Evolutionary conservation across 306 rosid genomes (phyloP).

Genomic region (Vicia villosa): DNA sequence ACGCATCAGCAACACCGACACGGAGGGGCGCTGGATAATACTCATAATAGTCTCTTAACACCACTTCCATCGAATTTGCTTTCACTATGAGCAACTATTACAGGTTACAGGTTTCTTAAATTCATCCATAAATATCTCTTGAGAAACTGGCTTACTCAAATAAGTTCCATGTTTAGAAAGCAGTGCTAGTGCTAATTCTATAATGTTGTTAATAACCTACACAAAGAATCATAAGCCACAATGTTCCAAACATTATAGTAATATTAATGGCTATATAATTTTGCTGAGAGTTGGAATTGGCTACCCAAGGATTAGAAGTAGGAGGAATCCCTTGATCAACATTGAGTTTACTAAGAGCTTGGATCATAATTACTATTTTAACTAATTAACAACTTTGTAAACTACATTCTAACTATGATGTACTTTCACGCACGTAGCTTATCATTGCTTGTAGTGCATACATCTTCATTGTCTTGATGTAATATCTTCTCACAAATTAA

Average conservation of each 20-base stretch:
- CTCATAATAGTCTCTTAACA: conserved; percentile 65
- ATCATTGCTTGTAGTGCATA: too few species aligned
- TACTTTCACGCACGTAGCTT: too few species aligned
- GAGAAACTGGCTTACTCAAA: conserved; percentile 57
- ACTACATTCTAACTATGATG: too few species aligned
- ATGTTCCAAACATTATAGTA: neutral
- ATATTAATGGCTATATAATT: neutral
- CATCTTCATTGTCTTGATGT: too few species aligned
- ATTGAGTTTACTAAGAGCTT: conserved; percentile 67
- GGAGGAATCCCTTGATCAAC: conserved; percentile 99
- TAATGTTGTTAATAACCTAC: conserved; percentile 60
- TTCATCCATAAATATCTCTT: conserved; percentile 71
- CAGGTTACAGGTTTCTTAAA: conserved; percentile 72
- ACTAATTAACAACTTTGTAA: too few species aligned
- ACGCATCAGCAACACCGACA: too few species aligned
- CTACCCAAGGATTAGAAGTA: conserved; percentile 82
- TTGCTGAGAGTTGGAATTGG: neutral
- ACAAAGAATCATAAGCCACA: neutral
- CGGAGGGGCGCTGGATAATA: too few species aligned
- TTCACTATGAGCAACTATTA: conserved; percentile 91
- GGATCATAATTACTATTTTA: too few species aligned
- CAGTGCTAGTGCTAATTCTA: conserved; percentile 73
- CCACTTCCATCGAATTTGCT: conserved; percentile 84
- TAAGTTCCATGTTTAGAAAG: conserved; percentile 43
- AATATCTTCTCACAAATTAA: too few species aligned